Conservation (phyloP, 495 filamentous ascomycete species). For the Podospora anserina region DNA sequence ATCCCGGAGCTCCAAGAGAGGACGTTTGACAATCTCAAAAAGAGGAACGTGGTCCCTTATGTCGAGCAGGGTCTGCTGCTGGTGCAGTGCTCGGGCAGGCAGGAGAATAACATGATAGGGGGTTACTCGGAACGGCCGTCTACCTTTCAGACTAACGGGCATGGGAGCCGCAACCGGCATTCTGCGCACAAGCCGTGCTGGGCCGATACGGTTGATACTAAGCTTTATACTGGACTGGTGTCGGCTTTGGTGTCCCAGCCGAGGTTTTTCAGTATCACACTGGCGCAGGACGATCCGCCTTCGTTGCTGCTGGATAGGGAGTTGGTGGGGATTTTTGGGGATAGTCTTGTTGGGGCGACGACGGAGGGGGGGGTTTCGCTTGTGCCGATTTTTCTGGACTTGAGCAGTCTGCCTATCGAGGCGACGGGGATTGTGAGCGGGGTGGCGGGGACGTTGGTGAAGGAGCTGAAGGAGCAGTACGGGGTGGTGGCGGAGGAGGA, state of each 20-base stretch:
- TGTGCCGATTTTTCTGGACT: conserved; percentile 85
- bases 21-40: conserved; percentile 74
- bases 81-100: conserved; percentile 74
- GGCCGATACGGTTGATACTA: conserved; percentile 55
- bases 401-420: conserved; percentile 76
- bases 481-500: neutral
- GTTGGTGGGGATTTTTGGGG: conserved; percentile 62
- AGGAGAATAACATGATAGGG: conserved; percentile 26
- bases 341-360: conserved; percentile 73
- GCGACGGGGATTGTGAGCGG: conserved; percentile 93
- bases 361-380: conserved; percentile 58
- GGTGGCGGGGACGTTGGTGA: conserved; percentile 75
- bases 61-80: conserved; percentile 67
- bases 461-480: conserved; percentile 43
- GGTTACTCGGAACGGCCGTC: conserved; percentile 24
- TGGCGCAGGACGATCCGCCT: conserved; percentile 80
- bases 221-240: conserved; percentile 64
- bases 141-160: neutral
- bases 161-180: neutral
- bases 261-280: conserved; percentile 78
- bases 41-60: conserved; percentile 67
- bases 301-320: conserved; percentile 76
- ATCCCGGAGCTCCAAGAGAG: conserved; percentile 76
- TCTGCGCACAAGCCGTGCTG: conserved; percentile 29
- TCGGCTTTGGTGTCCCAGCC: conserved; percentile 69